Evolutionary conservation across 352 stramenopile species (phyloP), one percentile per base, ranked within the genome.

Genomic region (Thalassiosira hispida): DNA sequence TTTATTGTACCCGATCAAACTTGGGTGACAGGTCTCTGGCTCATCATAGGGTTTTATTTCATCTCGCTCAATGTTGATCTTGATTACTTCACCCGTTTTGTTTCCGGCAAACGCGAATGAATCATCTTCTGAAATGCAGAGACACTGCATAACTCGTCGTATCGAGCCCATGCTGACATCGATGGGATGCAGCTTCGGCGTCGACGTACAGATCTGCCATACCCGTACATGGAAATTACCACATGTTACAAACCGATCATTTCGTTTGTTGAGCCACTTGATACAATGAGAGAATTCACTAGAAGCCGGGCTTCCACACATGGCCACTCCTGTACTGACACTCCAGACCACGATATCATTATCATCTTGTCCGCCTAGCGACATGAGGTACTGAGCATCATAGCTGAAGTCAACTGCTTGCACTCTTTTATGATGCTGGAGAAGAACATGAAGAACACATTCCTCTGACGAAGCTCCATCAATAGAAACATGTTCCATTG

Each of bases 321-420:
- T 94, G 22, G 95, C 90, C 61, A 95, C 89, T 29, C 96, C 95
- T 0, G 79, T 95, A 35, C 84, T 70, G 76, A 97, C 95, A 81
- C 98, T 95, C 96, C 96, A 98, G 68, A 98, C 96, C 23, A 98
- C 96, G 40, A 99, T 89, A 35, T 96, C 94, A 81, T 99, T 98
- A 86, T 98, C 96, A 84, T 99, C 96, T 71, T 97, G 95, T 16
- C 96, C 96, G 25, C 96, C 96, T 18, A 98, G 86, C 5, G 96
- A 97, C 49, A 95, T 95, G 14, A 99, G 84, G 65, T 95, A 98
- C 40, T 88, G 91, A 64, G 96, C 93, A 69, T 93, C 82, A 20
- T 73, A 93, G 71, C 77, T 90, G 75, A 99, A 98, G 6, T 95
- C 88, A 61, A 98, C 77, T 53, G 93, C 91, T 79, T 98, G 95